Percentiles rank a stretch among this genome's conserved stretches.
Evolutionary conservation across 345 rosid genomes (phyloP).

Genomic region (Syzygium jambos): DNA sequence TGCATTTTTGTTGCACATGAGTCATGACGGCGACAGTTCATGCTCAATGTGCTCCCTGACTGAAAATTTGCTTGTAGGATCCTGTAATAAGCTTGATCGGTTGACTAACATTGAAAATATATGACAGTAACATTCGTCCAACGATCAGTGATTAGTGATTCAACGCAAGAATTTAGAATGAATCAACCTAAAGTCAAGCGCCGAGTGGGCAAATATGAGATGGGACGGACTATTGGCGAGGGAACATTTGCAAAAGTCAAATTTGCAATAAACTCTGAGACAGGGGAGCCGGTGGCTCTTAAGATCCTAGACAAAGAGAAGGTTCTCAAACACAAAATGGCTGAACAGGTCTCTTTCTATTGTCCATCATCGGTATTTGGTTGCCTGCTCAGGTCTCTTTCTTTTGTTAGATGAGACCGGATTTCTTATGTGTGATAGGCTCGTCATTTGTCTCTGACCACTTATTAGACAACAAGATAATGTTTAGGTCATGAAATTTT

Average conservation of each 20-base stretch:
- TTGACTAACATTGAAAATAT: background rate
- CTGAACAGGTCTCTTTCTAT: constrained; percentile 69
- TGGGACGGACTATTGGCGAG: constrained; percentile 96
- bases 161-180: background rate
- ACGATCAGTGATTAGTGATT: background rate
- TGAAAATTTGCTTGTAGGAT: background rate
- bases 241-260: constrained; percentile 97
- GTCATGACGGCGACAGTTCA: background rate
- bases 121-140: background rate
- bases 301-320: constrained; percentile 96
- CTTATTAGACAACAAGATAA: background rate
- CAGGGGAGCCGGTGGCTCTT: constrained; percentile 77
- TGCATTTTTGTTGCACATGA: background rate
- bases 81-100: background rate
- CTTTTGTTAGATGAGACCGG: background rate
- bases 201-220: constrained; percentile 80
- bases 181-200: constrained; percentile 70
- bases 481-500: background rate
- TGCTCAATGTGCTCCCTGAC: background rate
- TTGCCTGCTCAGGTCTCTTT: background rate
- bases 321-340: constrained; percentile 93
- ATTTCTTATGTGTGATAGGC: background rate
- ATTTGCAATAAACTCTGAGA: constrained; percentile 87
- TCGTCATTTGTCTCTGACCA: background rate
- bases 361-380: background rate